Percentiles rank a stretch among this genome's conserved stretches.
phyloP scores from a whole-genome alignment of 768 basidiomycete species.

The Pisolithus sp. region DNA sequence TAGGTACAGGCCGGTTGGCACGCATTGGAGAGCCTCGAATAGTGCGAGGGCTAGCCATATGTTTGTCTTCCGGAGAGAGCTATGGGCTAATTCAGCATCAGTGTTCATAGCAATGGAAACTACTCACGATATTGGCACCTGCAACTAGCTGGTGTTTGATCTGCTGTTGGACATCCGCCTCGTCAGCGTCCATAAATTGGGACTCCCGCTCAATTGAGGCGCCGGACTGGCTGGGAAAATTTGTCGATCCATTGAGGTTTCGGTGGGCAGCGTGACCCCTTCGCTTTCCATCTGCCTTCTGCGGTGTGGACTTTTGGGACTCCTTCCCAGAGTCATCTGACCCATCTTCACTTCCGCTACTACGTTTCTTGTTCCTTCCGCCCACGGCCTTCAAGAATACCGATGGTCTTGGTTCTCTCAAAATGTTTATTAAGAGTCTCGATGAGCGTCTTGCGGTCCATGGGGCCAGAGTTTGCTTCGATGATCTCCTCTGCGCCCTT shows the following conservation, averaged over 20 bases:
- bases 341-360: conserved; percentile 26
- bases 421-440: conserved; percentile 75
- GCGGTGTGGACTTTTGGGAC: conserved; percentile 52
- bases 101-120: background rate
- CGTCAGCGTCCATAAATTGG: conserved; percentile 89
- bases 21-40: conserved; percentile 64
- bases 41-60: conserved; percentile 60
- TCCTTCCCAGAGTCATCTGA: conserved; percentile 40
- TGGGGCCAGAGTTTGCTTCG: conserved; percentile 49
- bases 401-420: conserved; percentile 78
- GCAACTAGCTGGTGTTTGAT: conserved; percentile 80
- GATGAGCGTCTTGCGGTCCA: conserved; percentile 80
- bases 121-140: conserved; percentile 62
- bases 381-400: conserved; percentile 73
- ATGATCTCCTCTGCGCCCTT: conserved; percentile 71
- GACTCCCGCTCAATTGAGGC: conserved; percentile 53
- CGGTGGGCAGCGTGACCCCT: conserved; percentile 26
- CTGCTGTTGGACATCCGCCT: conserved; percentile 75
- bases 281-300: conserved; percentile 43
- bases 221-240: conserved; percentile 34
- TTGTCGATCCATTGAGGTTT: conserved; percentile 22
- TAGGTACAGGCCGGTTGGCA: conserved; percentile 29
- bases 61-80: conserved; percentile 59
- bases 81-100: conserved; percentile 25
- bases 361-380: conserved; percentile 21